Base-by-base conservation (phyloP, 2,329 filamentous ascomycete species). In the Fusarium floridanum region DNA sequence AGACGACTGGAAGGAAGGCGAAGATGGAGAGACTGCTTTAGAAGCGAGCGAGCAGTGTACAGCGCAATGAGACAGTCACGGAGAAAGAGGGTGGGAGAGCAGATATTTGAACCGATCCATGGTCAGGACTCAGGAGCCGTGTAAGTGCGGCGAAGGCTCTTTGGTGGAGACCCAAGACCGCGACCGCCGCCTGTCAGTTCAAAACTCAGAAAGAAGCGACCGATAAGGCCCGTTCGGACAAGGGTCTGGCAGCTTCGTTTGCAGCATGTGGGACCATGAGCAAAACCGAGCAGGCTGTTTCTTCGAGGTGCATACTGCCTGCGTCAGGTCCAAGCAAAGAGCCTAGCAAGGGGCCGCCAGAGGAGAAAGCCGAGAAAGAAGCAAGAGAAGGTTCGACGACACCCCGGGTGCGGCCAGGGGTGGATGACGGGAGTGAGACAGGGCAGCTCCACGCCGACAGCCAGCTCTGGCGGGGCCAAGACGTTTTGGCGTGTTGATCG, bases 181-280 rank as follows among this genome's bases (percentile, higher is more conserved):
- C 29, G 59, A 55, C 65, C 64, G 64, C 39, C 68, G 34, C 68
- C 48, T 57, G 60, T 50, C 63, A 56, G 34, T 57, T 45, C 66
- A 59, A 59, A 70, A 50, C 37, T 56, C 48, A 61, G 59, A 67
- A 64, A 70, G 70, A 29, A 64, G 43, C 68, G 57, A 61, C 63
- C 57, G 76, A 77, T 78, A 78, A 78, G 75, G 73, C 65, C 22
- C 27, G 27, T 55, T 37, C 34, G 17, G 22, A 27, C 22, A 39
- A 14, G 55, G 61, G 64, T 53, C 50, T 48, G 22, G 43, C 75
- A 64, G 64, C 68, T 73, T 74, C 70, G 77, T 72, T 79, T 79
- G 75, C 73, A 74, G 75, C 68, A 76, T 73, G 77, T 78, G 77
- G 77, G 77, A 76, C 27, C 60, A 64, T 57, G 20, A 37, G 36